Evolutionary conservation across 2,329 filamentous ascomycete species (phyloP).

Genomic region (Alternaria sp.): DNA sequence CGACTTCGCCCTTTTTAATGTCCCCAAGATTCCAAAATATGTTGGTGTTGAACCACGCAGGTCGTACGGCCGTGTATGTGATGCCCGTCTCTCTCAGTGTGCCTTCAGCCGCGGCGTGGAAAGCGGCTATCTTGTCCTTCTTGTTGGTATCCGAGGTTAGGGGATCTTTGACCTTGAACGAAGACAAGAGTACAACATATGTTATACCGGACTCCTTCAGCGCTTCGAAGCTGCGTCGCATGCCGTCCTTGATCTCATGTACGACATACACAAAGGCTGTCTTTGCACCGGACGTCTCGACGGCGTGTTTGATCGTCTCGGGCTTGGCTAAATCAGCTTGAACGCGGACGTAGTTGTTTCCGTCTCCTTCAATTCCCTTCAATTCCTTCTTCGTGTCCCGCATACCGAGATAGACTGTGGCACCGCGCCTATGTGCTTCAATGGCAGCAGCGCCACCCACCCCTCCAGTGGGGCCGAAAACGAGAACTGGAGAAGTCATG

Average conservation of each 20-base stretch:
- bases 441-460: constrained; percentile 55
- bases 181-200: constrained; percentile 56
- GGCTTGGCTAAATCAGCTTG: constrained; percentile 58
- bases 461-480: constrained; percentile 62
- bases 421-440: constrained; percentile 52
- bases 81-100: constrained; percentile 55
- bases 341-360: constrained; percentile 47
- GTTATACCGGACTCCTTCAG: constrained; percentile 58
- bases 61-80: constrained; percentile 53
- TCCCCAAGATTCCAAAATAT: constrained; percentile 35
- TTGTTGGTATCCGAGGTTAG: constrained; percentile 4
- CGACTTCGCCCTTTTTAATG: constrained; percentile 46
- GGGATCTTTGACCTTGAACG: constrained; percentile 17
- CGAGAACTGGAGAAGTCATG: constrained; percentile 34
- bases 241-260: constrained; percentile 47
- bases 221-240: constrained; percentile 54
- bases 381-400: constrained; percentile 58
- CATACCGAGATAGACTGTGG: constrained; percentile 60
- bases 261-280: constrained; percentile 60
- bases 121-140: not conserved
- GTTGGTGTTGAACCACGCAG: constrained; percentile 59
- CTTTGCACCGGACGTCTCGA: constrained; percentile 55
- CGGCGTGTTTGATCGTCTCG: constrained; percentile 52
- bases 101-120: constrained; percentile 58
- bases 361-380: constrained; percentile 47